Percentiles rank a stretch among this genome's conserved stretches.
These are phyloP conservation scores for Sporisorium sorghi DNA, from an alignment of 1,284 basidiomycete genomes.

Conservation along the genomic window DNA sequence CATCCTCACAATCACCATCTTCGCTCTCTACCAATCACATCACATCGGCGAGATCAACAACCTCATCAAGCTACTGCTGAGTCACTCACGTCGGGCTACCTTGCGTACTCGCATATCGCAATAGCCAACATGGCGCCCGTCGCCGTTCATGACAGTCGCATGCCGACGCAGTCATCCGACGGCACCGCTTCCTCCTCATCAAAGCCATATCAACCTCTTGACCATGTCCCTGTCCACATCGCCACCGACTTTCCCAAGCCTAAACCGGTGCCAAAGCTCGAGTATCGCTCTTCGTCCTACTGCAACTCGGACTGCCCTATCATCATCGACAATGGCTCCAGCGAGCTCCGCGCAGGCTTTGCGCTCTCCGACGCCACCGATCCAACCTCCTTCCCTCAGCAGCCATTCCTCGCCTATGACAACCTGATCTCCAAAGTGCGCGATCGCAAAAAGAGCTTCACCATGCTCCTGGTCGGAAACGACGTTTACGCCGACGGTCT, in stretches of 20 bases:
- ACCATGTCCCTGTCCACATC: slow-evolving; percentile 38
- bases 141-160: slow-evolving; percentile 33
- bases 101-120: neutral
- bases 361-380: slow-evolving; percentile 63
- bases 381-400: slow-evolving; percentile 39
- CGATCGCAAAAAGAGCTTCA: slow-evolving; percentile 61
- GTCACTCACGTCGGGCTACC: neutral
- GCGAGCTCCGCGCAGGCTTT: slow-evolving; percentile 89
- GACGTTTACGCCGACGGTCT: slow-evolving; percentile 65
- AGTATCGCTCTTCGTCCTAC: slow-evolving; percentile 52
- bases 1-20: neutral
- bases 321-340: slow-evolving; percentile 93
- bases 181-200: slow-evolving; percentile 18
- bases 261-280: slow-evolving; percentile 35
- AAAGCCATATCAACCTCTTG: slow-evolving; percentile 44
- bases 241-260: slow-evolving; percentile 49
- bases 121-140: slow-evolving; percentile 51
- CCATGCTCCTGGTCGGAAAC: slow-evolving; percentile 62
- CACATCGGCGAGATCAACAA: neutral
- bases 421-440: slow-evolving; percentile 63
- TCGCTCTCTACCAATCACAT: neutral
- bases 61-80: neutral
- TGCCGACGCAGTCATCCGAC: slow-evolving; percentile 17
- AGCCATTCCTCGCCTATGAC: slow-evolving; percentile 59
- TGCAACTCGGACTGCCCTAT: slow-evolving; percentile 72